Conservation (phyloP, 805 yeast species). For the Yamadazyma nakazawae region DNA sequence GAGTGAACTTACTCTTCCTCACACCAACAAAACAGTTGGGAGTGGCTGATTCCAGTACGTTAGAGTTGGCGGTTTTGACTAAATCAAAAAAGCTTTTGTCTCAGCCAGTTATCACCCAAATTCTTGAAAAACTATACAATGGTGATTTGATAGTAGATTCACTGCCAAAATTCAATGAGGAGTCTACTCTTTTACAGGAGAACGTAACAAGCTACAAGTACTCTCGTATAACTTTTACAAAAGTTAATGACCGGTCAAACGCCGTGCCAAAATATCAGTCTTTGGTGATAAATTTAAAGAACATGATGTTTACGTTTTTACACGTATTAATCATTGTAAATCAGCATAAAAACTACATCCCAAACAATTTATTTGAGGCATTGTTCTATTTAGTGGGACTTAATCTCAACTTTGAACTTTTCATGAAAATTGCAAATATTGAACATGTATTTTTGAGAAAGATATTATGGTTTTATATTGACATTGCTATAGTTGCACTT, state of each 20-base stretch:
- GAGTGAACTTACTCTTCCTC: conserved; percentile 45
- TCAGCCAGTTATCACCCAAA: conserved; percentile 48
- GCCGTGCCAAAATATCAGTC: conserved; percentile 42
- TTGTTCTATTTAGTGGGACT: conserved; percentile 44
- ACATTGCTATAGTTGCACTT: conserved; percentile 38
- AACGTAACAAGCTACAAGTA: conserved; percentile 30
- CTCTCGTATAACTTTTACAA: conserved; percentile 29
- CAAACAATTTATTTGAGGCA: conserved; percentile 23
- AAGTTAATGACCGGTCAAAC: conserved; percentile 28
- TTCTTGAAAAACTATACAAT: conserved; percentile 48
- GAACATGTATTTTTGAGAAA: conserved; percentile 45
- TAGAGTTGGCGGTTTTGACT: conserved; percentile 52
- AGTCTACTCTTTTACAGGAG: conserved; percentile 15
- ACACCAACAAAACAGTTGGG: conserved; percentile 29
- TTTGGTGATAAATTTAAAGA: conserved; percentile 35
- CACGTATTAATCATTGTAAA: conserved; percentile 23
- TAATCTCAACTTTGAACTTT: conserved; percentile 47
- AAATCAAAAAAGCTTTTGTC: conserved; percentile 50
- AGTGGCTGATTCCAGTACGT: conserved; percentile 42
- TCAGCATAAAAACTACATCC: conserved; percentile 19
- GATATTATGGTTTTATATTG: conserved; percentile 54
- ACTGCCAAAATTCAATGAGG: conserved; percentile 14
- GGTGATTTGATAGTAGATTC: conserved; percentile 42
- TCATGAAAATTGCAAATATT: conserved; percentile 41
- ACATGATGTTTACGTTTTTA: conserved; percentile 19